Evolutionary conservation across 768 basidiomycete species (phyloP), one percentile per base, ranked within the genome.

Genomic region (Mycena epipterygia): DNA sequence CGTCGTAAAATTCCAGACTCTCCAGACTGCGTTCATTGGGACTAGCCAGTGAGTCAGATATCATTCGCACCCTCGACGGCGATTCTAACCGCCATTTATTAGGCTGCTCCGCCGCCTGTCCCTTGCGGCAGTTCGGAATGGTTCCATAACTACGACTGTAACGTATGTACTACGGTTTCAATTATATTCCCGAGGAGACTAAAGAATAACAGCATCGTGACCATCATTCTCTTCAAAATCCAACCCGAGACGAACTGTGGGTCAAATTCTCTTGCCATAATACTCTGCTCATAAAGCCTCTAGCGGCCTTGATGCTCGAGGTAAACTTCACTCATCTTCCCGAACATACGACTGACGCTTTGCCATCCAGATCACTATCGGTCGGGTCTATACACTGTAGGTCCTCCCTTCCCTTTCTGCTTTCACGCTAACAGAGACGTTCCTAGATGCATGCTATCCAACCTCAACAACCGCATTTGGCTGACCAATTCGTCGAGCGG

Each of bases 171-270:
- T 12, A 13, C 44, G 13, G n/a, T n/a, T n/a, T 2, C 5, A n/a
- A 6, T 6, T 46, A n/a, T 19, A 12, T 3, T n/a, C 8, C 2
- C 39, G 39, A 9, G 19, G 8, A 41, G n/a, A 46, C 44, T 46
- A n/a, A 46, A 6, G 3, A 9, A n/a, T n/a, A n/a, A 61, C 59
- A 61, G 59, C 27, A 61, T 61, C 46, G 46, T 61, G 32, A 61
- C 42, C 46, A 13, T 61, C 29, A 27, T 61, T 17, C 44, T 61
- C 27, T 61, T 61, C 44, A 61, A 61, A 23, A 30, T 61, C n/a
- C 59, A 61, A 37, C 59, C 59, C 13, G 44, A 61, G 59, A 61
- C 59, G n/a, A 61, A 61, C 30, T 32, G 59, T 61, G 41, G 23
- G 57, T 42, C 44, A 23, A n/a, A n/a, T n/a, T 46, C 17, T 5